Base-by-base conservation (phyloP, 306 rosid species). In the Bauhinia variegata region DNA sequence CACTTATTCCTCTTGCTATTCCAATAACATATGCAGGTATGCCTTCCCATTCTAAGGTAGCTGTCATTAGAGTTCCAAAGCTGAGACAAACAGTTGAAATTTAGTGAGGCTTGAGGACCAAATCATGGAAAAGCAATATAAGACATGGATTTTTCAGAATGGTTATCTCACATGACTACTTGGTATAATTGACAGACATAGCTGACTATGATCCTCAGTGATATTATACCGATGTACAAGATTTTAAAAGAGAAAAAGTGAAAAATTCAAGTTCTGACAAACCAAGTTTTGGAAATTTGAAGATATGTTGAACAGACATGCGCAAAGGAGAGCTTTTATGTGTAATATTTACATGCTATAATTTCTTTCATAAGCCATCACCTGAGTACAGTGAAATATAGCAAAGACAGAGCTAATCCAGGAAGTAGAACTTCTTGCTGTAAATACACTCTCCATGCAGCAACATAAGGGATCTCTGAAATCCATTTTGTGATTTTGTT, bases 1-100 rank as follows among this genome's bases (percentile, higher is more conserved):
- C 91, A 12, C 91, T 86, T 42, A 80, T 68, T 82, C 97, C 98
- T 43, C 95, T 81, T 4, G 75, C 95, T 17, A 88, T 78, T 60
- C 97, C 91, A 33, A 88, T 93, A 33, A 84, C 71, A 71, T 76
- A 90, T 51, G 88, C 88, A 32, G 95, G 90, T 67, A 89, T 85
- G 7, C 98, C 95, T 78, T 86, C 73, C 98, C 96, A 89, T 80
- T 93, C 86, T 63, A 93, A 76, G 53, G 86, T 62, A 6, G 98
- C 98, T 55, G 96, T 88, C 98, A 93, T 93, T 78, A 93, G 74
- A 47, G 96, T 87, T 67, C 96, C 96, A 76, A 89, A 92, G 81
- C 96, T 92, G 85, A 34, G 58, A 42, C 65, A 70, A 72, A 49
- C 9, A 33, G 44, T 60, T 17, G 59, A 49, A 60, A 47, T 39